Conservation (phyloP, 805 yeast species). For the Phaffomyces antillensis region DNA sequence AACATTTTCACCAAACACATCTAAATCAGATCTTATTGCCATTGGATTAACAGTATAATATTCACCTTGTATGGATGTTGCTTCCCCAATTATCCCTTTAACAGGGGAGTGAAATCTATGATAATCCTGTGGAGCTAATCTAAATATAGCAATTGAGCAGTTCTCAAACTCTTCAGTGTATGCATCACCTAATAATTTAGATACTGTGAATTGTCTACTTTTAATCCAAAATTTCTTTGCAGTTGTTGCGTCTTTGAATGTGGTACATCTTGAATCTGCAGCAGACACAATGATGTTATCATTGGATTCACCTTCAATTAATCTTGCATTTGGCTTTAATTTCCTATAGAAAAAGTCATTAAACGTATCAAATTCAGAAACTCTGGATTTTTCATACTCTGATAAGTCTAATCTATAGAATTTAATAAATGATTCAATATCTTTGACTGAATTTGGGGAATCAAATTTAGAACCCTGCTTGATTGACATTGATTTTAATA, state of each 20-base stretch:
- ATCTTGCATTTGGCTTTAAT: conserved; percentile 64
- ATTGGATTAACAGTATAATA: conserved; percentile 96
- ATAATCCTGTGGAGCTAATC: conserved; percentile 96
- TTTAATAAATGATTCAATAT: conserved; percentile 69
- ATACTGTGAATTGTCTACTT: conserved; percentile 66
- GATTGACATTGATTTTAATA: conserved; percentile 58
- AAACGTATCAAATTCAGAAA: conserved; percentile 54
- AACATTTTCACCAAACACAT: conserved; percentile 89
- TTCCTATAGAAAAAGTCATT: conserved; percentile 86
- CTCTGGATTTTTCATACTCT: conserved; percentile 45
- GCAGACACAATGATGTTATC: conserved; percentile 30
- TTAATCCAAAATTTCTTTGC: conserved; percentile 88
- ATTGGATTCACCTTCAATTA: conserved; percentile 41
- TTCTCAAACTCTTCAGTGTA: conserved; percentile 36
- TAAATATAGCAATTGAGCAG: conserved; percentile 61
- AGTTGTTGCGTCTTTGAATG: conserved; percentile 46
- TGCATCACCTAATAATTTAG: conserved; percentile 44
- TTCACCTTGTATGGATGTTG: conserved; percentile 73
- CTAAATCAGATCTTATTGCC: conserved; percentile 85
- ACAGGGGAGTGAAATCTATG: conserved; percentile 92
- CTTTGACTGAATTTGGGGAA: conserved; percentile 51
- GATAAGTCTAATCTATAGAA: conserved; percentile 75
- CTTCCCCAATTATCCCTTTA: conserved; percentile 60
- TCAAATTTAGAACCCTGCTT: conserved; percentile 87
- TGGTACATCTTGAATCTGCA: conserved; percentile 83